Base-by-base conservation (phyloP, 805 yeast species). In the Schizosaccharomyces pombe region DNA sequence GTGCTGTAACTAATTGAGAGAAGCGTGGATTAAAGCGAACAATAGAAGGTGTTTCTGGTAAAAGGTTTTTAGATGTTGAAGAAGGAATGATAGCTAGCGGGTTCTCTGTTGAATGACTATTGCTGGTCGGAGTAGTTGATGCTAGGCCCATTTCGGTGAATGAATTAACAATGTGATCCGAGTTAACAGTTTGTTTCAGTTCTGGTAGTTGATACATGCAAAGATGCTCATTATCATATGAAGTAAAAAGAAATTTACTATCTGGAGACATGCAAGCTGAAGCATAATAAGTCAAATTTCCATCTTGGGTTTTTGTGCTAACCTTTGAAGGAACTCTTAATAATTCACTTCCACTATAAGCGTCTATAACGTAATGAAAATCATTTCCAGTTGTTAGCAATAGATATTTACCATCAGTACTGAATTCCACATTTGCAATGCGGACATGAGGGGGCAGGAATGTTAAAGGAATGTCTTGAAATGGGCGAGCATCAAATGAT, bases 361-460 rank as follows among this genome's bases (percentile, higher is more conserved):
- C 80, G 62, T 85, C 93, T 31, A 79, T 62, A 1, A 86, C 66
- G 54, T 79, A 68, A 62, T 82, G 86, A 47, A 67, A 65, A 3
- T 77, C 74, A 30, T 72, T 72, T 4, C 79, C 74, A 2, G 79
- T 71, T 3, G 77, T 74, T 2, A 85, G 65, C 6, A 84, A 66
- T 6, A 87, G 58, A 56, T 71, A 68, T 60, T 78, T 79, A 26
- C 87, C 87, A 62, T 78, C 79, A 62, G 83, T 84, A 9, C 91
- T 78, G 64, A 86, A 84, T 64, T 91, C 26, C 83, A 57, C 59
- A 78, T 80, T 31, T 72, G 72, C 80, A 86, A 80, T 1, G 58
- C 57, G 32, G n/a, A 24, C 53, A 29, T 24, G 40, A 24, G 26
- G 28, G 39, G 43, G 33, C 16, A 52, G 58, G 12, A 52, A 40